These are phyloP conservation scores for Trichomonas gallinae DNA, from an alignment of 208 protist species.

Conservation along the genomic window DNA sequence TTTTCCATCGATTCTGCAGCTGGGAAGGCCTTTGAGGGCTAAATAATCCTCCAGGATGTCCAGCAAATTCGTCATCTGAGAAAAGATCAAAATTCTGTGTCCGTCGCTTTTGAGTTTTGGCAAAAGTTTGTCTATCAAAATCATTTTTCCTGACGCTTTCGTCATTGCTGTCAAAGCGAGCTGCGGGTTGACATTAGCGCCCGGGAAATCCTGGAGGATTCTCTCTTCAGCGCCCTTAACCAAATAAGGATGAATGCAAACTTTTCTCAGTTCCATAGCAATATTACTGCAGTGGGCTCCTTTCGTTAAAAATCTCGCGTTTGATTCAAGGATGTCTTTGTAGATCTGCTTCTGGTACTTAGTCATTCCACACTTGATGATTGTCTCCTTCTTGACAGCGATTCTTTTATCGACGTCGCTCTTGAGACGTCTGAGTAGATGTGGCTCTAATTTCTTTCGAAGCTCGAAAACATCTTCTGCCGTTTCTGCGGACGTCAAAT, in stretches of 20 bases:
- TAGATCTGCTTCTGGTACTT: slow-evolving; percentile 58
- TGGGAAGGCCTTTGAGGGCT: slow-evolving; percentile 46
- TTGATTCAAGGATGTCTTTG: slow-evolving; percentile 42
- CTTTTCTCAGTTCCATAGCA: slow-evolving; percentile 66
- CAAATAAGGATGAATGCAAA: slow-evolving; percentile 65
- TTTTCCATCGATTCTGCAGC: slow-evolving; percentile 49
- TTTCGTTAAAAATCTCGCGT: slow-evolving; percentile 30
- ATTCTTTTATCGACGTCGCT: slow-evolving; percentile 78
- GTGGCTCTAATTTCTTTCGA: slow-evolving; percentile 40
- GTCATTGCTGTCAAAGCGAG: slow-evolving; percentile 34
- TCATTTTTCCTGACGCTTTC: slow-evolving; percentile 61
- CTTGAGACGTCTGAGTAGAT: slow-evolving; percentile 74
- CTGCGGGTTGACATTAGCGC: background rate
- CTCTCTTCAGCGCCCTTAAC: slow-evolving; percentile 23
- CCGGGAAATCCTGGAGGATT: background rate
- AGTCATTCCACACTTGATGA: slow-evolving; percentile 48
- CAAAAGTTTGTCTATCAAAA: slow-evolving; percentile 55
- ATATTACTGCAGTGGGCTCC: slow-evolving; percentile 21
- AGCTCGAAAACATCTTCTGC: background rate
- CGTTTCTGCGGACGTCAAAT: background rate
- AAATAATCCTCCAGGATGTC: slow-evolving; percentile 61
- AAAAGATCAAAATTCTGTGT: slow-evolving; percentile 80
- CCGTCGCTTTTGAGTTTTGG: slow-evolving; percentile 53
- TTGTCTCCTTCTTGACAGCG: slow-evolving; percentile 51
- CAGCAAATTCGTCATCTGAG: slow-evolving; percentile 60